Conservation (phyloP, 2,329 filamentous ascomycete species). For the Microdochium nivale region DNA sequence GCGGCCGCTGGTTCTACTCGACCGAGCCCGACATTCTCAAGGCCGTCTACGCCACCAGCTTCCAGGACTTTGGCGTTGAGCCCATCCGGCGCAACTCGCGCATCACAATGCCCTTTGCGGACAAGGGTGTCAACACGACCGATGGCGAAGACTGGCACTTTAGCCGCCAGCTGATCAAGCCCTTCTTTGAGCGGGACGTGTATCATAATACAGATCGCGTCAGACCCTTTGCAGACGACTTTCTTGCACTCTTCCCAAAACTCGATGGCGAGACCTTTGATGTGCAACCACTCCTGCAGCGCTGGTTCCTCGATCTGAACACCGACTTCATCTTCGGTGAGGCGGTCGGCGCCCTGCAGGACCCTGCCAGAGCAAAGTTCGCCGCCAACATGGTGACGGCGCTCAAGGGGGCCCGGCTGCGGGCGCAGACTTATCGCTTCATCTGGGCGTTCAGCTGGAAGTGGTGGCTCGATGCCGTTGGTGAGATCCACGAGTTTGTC, state of each 20-base stretch:
- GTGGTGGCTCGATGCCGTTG: too few relatives aligned
- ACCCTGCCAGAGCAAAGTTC: too few relatives aligned
- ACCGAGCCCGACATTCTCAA: too few relatives aligned
- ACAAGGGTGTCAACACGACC: not conserved
- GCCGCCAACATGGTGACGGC: too few relatives aligned
- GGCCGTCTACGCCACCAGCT: not conserved
- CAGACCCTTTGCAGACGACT: not conserved
- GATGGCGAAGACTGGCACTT: not conserved
- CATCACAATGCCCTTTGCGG: not conserved
- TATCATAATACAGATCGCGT: not conserved
- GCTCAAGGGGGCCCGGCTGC: too few relatives aligned
- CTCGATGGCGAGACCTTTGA: not conserved
- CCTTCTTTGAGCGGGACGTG: not conserved
- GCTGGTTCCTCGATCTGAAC: not conserved
- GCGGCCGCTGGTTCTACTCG: too few relatives aligned
- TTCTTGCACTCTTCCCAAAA: not conserved
- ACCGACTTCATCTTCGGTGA: too few relatives aligned
- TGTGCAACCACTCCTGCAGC: not conserved
- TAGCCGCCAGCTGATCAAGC: not conserved
- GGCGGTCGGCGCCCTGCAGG: too few relatives aligned
- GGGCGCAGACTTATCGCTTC: too few relatives aligned
- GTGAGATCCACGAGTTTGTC: too few relatives aligned
- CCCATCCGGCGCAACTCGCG: not conserved
- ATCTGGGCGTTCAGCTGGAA: too few relatives aligned
- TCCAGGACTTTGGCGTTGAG: not conserved